A percentile compares a stretch with the other conserved stretches of the same genome.
phyloP scores from a whole-genome alignment of 2,329 filamentous ascomycete genomes.

The Byssothecium circinans region DNA sequence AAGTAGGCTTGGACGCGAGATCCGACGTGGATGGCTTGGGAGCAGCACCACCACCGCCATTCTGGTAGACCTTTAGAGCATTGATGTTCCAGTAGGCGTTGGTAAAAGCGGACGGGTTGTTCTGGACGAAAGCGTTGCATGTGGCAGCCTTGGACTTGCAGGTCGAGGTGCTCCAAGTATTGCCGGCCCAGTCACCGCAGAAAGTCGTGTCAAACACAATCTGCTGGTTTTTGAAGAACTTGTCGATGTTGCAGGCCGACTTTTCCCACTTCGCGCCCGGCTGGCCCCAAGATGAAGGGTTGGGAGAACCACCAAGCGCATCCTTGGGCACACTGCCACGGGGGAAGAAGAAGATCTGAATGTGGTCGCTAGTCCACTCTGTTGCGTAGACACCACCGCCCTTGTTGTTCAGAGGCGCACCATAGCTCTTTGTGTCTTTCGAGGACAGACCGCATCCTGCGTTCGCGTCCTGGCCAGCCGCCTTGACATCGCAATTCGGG shows the following conservation, averaged over 20 bases:
- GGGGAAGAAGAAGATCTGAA: conserved; percentile 82
- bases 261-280: conserved; percentile 68
- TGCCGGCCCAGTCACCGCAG: conserved; percentile 85
- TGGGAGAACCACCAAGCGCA: conserved; percentile 60
- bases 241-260: conserved; percentile 68
- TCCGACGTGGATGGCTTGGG: not conserved
- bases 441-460: conserved; percentile 49
- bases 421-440: conserved; percentile 49
- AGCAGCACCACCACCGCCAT: conserved; percentile 17
- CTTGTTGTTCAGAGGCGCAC: conserved; percentile 55
- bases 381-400: conserved; percentile 52
- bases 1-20: not conserved
- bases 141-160: conserved; percentile 64
- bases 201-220: conserved; percentile 83
- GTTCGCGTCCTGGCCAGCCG: conserved; percentile 43
- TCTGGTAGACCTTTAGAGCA: conserved; percentile 44
- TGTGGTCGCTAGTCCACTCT: conserved; percentile 68
- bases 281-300: conserved; percentile 68
- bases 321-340: conserved; percentile 67
- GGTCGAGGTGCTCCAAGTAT: conserved; percentile 63
- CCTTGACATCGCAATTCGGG: conserved; percentile 53
- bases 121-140: conserved; percentile 72
- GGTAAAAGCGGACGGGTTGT: conserved; percentile 69
- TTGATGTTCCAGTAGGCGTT: conserved; percentile 76
- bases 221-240: conserved; percentile 70